Evolutionary conservation across 257 asterid species (phyloP), one percentile per base, ranked within the genome.

Genomic region (Capsicum chinense): DNA sequence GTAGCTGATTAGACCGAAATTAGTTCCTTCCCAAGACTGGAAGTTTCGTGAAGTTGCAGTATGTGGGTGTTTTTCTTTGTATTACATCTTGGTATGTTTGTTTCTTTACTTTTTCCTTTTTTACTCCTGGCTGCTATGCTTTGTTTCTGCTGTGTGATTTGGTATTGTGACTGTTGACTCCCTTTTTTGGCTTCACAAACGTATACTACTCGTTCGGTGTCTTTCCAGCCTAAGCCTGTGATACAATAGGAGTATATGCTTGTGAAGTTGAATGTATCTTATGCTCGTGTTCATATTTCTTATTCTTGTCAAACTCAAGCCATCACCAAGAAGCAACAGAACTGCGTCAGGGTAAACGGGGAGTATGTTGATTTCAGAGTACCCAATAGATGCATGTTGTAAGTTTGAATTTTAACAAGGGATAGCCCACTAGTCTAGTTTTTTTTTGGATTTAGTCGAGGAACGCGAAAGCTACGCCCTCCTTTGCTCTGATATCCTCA

Each of bases 181-280:
- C 26, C 26, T 26, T 26, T 26, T 26, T 26, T 26, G 26, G 26
- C 26, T 26, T 26, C 26, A 26, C 26, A 0, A 26, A 26, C 26
- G 26, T 26, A 44, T 35, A n/a, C 52, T 48, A 58, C 48, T 5
- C 42, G 39, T 52, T 26, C 69, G 85, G 93, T 56, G 92, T 91
- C 17, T 93, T 93, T 78, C 94, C 93, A 42, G 94, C 92, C 33
- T 92, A 93, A 89, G 95, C 94, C 11, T 91, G 93, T 52, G 93
- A 93, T 19, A 91, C 91, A 39, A 79, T 89, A 7, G 93, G 95
- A 4, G 95, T 92, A 89, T 92, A 90, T 16, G 79, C 88, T 21
- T 90, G 95, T 74, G 60, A 70, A 39, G 92, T 87, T 9, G 89
- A 88, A 89, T 88, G 85, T 85, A 67, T 47, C 92, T 64, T 64